These are phyloP conservation scores for Aspergillus neoniger DNA, from an alignment of 2,329 filamentous ascomycete genomes.

Conservation along the genomic window DNA sequence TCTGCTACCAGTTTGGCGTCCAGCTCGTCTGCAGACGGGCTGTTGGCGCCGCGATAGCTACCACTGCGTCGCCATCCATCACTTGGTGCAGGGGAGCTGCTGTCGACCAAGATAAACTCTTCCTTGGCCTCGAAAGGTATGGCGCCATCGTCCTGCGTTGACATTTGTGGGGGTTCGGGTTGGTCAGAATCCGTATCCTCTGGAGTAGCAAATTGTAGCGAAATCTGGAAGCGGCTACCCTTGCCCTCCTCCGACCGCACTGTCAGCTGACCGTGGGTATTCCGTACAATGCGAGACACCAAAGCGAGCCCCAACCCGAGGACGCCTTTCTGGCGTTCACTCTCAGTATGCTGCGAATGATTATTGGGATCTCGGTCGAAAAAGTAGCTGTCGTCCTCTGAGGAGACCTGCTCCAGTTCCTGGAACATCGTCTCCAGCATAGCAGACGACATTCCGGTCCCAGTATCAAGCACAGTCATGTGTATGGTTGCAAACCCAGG, in stretches of 20 bases:
- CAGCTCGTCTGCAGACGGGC: slow-evolving; percentile 2
- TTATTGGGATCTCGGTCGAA: slow-evolving; percentile 36
- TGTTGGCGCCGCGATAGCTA: slow-evolving; percentile 6
- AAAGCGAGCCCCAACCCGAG: slow-evolving; percentile 83
- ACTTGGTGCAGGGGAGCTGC: slow-evolving; percentile 11
- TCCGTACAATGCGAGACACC: slow-evolving; percentile 82
- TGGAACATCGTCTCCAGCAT: slow-evolving; percentile 63
- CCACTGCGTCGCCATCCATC: background rate
- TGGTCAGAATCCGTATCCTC: slow-evolving; percentile 13
- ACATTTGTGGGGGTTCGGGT: slow-evolving; percentile 8
- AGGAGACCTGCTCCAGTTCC: slow-evolving; percentile 67
- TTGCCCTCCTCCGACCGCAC: slow-evolving; percentile 81
- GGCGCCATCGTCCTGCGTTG: background rate
- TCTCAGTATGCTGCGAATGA: background rate
- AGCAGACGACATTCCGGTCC: slow-evolving; percentile 61
- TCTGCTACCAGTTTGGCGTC: slow-evolving; percentile 24
- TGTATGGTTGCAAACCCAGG: slow-evolving; percentile 67
- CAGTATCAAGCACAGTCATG: slow-evolving; percentile 74
- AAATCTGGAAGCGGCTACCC: slow-evolving; percentile 79
- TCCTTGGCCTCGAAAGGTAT: slow-evolving; percentile 24
- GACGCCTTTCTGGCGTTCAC: slow-evolving; percentile 45
- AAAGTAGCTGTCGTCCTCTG: slow-evolving; percentile 53
- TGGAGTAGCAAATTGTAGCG: slow-evolving; percentile 72
- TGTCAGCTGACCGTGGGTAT: slow-evolving; percentile 85
- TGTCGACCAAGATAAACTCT: slow-evolving; percentile 43